Evolutionary conservation across 2,329 filamentous ascomycete genomes (phyloP).

Genomic region (Lasiodiplodia theobromae): DNA sequence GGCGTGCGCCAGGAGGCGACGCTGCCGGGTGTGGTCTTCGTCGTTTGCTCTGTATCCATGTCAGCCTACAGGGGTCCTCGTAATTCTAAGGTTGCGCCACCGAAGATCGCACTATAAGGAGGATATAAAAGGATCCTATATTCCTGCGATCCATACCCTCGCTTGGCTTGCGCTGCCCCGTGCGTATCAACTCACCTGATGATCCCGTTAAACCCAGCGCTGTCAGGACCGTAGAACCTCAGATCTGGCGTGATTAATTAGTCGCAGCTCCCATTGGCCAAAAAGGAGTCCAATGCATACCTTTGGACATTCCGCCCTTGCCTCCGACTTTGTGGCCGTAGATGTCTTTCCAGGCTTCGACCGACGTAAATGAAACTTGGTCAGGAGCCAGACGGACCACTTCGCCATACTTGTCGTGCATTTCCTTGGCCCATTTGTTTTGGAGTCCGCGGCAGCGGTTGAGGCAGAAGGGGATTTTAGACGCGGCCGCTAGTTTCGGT

Average conservation of each 20-base stretch:
- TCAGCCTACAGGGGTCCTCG: background rate
- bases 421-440: background rate
- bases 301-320: slow-evolving; percentile 22
- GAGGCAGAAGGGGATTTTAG: slow-evolving; percentile 18
- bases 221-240: slow-evolving; percentile 25
- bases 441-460: slow-evolving; percentile 6
- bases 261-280: background rate
- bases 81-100: background rate
- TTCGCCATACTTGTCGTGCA: slow-evolving; percentile 29
- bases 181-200: slow-evolving; percentile 15
- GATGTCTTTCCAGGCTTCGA: slow-evolving; percentile 32
- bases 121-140: background rate
- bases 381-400: slow-evolving; percentile 29
- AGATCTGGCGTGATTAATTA: slow-evolving; percentile 16
- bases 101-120: background rate
- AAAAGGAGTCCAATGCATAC: background rate
- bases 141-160: background rate
- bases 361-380: slow-evolving; percentile 27
- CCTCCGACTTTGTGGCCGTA: slow-evolving; percentile 31
- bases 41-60: slow-evolving; percentile 24
- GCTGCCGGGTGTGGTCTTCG: slow-evolving; percentile 32
- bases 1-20: slow-evolving; percentile 37
- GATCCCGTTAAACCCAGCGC: slow-evolving; percentile 10
- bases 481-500: slow-evolving; percentile 23
- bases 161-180: background rate